These are phyloP conservation scores for Ophiocordyceps camponoti-leonardi DNA, from an alignment of 2,329 filamentous ascomycete genomes.

Conservation along the genomic window DNA sequence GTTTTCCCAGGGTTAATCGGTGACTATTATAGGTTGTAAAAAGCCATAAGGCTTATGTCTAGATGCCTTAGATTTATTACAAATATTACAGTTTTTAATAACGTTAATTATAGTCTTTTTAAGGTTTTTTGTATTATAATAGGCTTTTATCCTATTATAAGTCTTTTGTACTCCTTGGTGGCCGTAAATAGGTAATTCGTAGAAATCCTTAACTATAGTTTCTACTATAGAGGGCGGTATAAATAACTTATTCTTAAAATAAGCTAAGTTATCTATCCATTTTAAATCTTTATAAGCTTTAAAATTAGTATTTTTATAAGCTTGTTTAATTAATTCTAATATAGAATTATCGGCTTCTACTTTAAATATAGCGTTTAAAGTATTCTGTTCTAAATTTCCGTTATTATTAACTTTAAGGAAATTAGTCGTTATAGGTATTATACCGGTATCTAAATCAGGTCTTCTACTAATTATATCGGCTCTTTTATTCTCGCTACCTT, in stretches of 20 bases:
- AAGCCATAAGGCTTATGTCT: neutral
- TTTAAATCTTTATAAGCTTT: neutral
- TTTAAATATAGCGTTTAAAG: neutral
- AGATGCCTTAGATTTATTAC: neutral
- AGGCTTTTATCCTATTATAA: neutral
- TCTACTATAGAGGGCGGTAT: neutral
- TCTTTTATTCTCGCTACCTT: neutral
- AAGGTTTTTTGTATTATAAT: neutral
- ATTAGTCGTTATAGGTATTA: neutral
- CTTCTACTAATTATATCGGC: neutral
- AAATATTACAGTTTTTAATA: slow-evolving; percentile 1
- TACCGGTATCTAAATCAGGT: neutral
- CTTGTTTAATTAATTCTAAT: neutral
- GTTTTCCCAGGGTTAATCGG: no score
- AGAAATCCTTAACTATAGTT: neutral
- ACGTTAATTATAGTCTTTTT: neutral
- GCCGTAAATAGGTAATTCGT: neutral
- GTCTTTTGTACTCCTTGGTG: neutral
- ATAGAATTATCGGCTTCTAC: neutral
- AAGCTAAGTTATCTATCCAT: neutral
- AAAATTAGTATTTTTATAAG: neutral
- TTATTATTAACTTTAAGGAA: neutral
- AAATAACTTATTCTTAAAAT: neutral
- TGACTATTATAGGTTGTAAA: neutral
- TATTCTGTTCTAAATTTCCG: neutral